phyloP scores from a whole-genome alignment of 73 alveolate species.

The Paramecium biaurelia region DNA sequence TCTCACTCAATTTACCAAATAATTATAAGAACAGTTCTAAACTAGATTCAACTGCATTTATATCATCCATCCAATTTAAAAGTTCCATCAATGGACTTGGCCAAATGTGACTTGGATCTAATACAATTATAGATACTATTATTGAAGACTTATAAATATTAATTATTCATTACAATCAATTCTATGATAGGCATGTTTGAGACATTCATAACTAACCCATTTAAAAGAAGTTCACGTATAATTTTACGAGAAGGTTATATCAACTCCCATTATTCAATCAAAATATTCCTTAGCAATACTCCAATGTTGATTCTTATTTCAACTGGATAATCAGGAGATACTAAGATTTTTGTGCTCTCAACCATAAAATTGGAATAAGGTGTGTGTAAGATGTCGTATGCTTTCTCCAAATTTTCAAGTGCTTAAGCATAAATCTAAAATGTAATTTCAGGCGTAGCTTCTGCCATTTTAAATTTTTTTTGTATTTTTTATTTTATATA shows the following conservation, averaged over 20 bases:
- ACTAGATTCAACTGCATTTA: constrained; percentile 49
- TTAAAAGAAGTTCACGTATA: constrained; percentile 55
- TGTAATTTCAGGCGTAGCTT: constrained; percentile 38
- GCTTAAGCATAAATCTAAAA: neutral
- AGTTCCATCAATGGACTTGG: constrained; percentile 53
- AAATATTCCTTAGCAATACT: neutral
- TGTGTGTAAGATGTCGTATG: neutral
- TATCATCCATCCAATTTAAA: constrained; percentile 55
- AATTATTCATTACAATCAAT: constrained; percentile 36
- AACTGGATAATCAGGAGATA: constrained; percentile 31
- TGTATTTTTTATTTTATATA: neutral
- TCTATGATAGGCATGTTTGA: constrained; percentile 57
- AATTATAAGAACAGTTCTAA: constrained; percentile 35
- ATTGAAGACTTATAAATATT: constrained; percentile 16
- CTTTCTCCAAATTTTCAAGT: constrained; percentile 20
- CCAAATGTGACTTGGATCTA: constrained; percentile 50
- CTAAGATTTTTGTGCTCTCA: constrained; percentile 31
- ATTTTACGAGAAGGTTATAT: constrained; percentile 28
- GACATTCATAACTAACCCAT: constrained; percentile 63
- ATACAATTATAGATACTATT: neutral
- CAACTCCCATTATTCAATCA: constrained; percentile 19
- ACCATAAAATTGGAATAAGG: constrained; percentile 39
- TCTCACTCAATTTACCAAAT: constrained; percentile 25
- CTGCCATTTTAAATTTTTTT: constrained; percentile 48
- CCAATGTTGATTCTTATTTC: constrained; percentile 34